Evolutionary conservation across 2,329 filamentous ascomycete genomes (phyloP).

Genomic region (Trichothecium roseum): DNA sequence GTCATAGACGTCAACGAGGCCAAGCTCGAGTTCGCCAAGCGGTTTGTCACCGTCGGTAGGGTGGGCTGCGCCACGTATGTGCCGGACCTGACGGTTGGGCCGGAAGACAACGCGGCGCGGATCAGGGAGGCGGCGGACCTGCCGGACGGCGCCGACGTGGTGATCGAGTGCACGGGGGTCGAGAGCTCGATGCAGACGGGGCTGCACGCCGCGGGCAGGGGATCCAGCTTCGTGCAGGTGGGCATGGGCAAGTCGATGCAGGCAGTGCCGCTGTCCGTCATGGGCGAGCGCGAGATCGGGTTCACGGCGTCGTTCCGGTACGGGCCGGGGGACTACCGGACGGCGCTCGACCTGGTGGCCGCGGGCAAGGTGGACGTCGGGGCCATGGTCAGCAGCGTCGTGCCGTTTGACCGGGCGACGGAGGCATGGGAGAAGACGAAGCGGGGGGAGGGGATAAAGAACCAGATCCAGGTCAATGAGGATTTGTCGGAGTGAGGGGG

Average conservation of each 20-base stretch:
- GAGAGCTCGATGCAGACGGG: conserved; percentile 9
- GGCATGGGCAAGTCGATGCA: conserved; percentile 50
- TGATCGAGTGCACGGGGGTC: conserved; percentile 11
- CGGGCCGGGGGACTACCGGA: conserved; percentile 16
- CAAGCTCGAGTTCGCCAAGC: conserved; percentile 68
- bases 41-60: too few relatives aligned
- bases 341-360: conserved; percentile 5
- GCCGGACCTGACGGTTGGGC: neutral
- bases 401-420: conserved; percentile 7
- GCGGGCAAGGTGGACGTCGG: conserved; percentile 1
- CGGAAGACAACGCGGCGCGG: neutral
- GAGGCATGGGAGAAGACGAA: conserved; percentile 10
- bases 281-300: conserved; percentile 44
- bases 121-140: neutral
- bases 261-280: conserved; percentile 41
- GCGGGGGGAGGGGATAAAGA: conserved; percentile 10
- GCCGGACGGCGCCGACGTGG: conserved; percentile 5
- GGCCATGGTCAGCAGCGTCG: conserved; percentile 6
- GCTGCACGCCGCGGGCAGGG: conserved; percentile 26
- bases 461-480: conserved; percentile 7
- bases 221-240: conserved; percentile 43
- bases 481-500: too few relatives aligned
- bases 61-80: neutral
- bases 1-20: conserved; percentile 75
- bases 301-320: conserved; percentile 39